Evolutionary conservation across 163 green algal species (phyloP).

Genomic region (Dunaliella salina): DNA sequence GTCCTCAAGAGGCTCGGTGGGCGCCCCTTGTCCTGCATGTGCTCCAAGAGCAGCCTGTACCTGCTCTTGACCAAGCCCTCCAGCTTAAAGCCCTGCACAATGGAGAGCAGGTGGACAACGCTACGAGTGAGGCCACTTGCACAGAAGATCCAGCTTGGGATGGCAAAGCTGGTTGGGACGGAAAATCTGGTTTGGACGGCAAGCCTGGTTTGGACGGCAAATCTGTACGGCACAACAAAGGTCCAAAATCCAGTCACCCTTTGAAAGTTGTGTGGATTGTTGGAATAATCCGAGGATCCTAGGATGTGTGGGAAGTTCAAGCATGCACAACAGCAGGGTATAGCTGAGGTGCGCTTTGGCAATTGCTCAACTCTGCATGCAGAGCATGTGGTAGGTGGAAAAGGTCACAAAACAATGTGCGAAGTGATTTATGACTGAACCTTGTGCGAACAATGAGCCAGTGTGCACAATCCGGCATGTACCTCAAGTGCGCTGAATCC

Average conservation of each 20-base stretch:
- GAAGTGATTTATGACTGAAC: neutral
- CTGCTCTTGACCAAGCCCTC: neutral
- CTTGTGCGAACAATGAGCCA: neutral
- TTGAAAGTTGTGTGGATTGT: no score
- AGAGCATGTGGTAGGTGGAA: neutral
- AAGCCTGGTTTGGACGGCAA: neutral
- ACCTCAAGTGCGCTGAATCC: neutral
- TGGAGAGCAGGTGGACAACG: neutral
- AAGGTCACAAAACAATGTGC: neutral
- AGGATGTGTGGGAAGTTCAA: neutral
- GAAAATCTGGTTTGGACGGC: neutral
- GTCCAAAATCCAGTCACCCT: neutral
- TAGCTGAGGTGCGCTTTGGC: no score
- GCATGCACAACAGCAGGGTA: neutral
- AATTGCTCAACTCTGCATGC: no score
- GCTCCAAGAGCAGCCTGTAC: neutral
- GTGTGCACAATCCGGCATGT: neutral
- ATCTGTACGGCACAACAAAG: no score
- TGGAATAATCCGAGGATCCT: no score
- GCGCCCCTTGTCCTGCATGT: neutral
- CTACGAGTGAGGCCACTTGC: neutral
- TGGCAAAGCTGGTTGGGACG: neutral
- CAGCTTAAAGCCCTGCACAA: slow-evolving; percentile 1
- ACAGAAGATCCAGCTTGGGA: neutral
- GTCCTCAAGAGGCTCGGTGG: neutral